Conservation (phyloP, 2,329 filamentous ascomycete species). For the Verticillium zaregamsianum region DNA sequence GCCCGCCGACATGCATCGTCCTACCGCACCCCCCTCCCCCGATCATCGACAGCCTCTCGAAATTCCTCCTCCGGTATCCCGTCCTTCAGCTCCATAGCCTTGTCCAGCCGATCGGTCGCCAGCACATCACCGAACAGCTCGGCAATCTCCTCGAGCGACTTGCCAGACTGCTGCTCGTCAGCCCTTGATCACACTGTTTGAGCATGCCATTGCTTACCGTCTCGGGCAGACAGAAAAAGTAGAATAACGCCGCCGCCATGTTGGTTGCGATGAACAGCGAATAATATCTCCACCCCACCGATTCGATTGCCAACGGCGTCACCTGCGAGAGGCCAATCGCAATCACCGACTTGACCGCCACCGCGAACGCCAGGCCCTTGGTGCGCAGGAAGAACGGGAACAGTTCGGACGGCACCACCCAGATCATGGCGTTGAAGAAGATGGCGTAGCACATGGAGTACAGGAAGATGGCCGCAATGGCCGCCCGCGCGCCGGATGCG, state of each 20-base stretch:
- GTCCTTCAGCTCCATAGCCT: slow-evolving; percentile 2
- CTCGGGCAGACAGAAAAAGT: slow-evolving; percentile 22
- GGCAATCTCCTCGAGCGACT: slow-evolving; percentile 19
- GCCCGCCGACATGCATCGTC: too few species aligned
- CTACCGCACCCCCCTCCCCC: too few species aligned
- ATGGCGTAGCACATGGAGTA: slow-evolving; percentile 29
- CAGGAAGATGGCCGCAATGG: slow-evolving; percentile 31
- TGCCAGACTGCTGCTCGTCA: background rate
- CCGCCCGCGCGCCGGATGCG: slow-evolving; percentile 21
- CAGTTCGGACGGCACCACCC: slow-evolving; percentile 26
- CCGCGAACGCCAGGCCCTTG: slow-evolving; percentile 24
- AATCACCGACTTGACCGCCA: slow-evolving; percentile 22
- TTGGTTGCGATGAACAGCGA: slow-evolving; percentile 29
- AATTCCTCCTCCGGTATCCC: too few species aligned
- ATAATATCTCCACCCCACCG: slow-evolving; percentile 32
- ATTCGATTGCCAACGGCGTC: slow-evolving; percentile 27
- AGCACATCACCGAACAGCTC: slow-evolving; percentile 19
- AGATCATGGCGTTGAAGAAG: slow-evolving; percentile 32
- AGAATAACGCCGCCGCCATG: slow-evolving; percentile 23
- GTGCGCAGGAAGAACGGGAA: slow-evolving; percentile 21
- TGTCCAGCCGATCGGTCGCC: slow-evolving; percentile 3
- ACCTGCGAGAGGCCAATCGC: slow-evolving; percentile 25
- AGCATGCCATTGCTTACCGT: slow-evolving; percentile 5
- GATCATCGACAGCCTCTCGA: too few species aligned
- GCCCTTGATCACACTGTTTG: background rate